Conservation (phyloP, 192 early-diverging fungal genomes). For the Backusella parvicylindrica region DNA sequence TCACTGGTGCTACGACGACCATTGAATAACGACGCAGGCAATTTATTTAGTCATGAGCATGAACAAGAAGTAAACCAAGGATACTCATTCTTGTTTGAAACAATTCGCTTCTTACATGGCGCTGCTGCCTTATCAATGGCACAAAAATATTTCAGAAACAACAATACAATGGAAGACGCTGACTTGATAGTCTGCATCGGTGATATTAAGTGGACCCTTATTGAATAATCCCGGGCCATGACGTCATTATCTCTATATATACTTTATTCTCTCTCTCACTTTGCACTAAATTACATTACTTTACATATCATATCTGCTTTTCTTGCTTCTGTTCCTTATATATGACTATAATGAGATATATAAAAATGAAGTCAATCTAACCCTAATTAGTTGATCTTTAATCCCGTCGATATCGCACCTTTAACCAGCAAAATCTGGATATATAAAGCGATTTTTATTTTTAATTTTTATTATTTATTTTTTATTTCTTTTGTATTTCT, state of each 20-base stretch:
- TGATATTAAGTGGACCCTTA: neutral
- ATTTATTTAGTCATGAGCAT: neutral
- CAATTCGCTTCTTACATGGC: neutral
- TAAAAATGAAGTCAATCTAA: neutral
- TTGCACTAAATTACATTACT: too few relatives aligned
- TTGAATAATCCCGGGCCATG: neutral
- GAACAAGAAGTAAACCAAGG: constrained; percentile 6
- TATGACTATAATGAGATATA: neutral
- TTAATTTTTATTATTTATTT: neutral
- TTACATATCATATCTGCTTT: neutral
- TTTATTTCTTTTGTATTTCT: constrained; percentile 3
- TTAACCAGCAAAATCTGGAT: neutral
- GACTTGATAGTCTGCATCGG: neutral
- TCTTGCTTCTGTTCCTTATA: neutral
- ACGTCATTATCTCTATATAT: neutral
- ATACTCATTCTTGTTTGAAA: neutral
- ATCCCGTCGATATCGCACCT: neutral
- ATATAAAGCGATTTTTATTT: neutral
- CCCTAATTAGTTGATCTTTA: neutral
- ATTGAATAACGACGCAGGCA: neutral
- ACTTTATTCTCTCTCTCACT: neutral
- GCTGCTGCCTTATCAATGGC: neutral
- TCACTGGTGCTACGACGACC: neutral
- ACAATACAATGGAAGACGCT: neutral
- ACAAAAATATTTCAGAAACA: neutral